Percentiles rank a stretch among this genome's conserved stretches.
Conservation (phyloP, 2,329 filamentous ascomycete species). For the Arthroderma uncinatum region DNA sequence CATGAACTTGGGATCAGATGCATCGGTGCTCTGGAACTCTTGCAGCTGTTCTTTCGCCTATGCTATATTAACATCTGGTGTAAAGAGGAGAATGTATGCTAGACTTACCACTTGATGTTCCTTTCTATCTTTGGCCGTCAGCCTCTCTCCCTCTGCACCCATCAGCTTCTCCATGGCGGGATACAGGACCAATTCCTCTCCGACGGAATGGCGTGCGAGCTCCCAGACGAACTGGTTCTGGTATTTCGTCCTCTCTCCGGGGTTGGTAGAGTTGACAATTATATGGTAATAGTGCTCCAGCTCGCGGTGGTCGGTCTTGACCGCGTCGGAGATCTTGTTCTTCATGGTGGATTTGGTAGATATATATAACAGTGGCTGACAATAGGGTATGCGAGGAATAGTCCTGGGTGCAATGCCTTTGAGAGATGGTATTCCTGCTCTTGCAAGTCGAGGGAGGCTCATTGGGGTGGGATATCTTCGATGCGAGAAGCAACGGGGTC, state of each 20-base stretch:
- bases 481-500: neutral
- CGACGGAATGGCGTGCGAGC: constrained; percentile 39
- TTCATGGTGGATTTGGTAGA: constrained; percentile 4
- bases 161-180: constrained; percentile 42
- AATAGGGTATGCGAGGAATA: neutral
- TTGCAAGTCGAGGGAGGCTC: neutral
- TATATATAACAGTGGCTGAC: neutral
- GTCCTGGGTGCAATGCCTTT: neutral
- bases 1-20: constrained; percentile 34
- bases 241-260: constrained; percentile 33
- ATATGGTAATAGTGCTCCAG: constrained; percentile 33
- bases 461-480: neutral
- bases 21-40: constrained; percentile 38
- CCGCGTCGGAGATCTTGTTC: constrained; percentile 22
- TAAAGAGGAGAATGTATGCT: neutral
- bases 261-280: constrained; percentile 29
- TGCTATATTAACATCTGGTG: neutral
- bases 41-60: constrained; percentile 45
- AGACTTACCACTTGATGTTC: constrained; percentile 36
- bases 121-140: constrained; percentile 40
- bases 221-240: constrained; percentile 44
- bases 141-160: constrained; percentile 26
- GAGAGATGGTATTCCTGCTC: neutral
- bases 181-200: constrained; percentile 43
- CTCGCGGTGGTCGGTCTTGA: constrained; percentile 32